A percentile compares a stretch with the other conserved stretches of the same genome.
These are phyloP conservation scores for Tilletia indica DNA, from an alignment of 1,284 basidiomycete genomes.

Conservation along the genomic window DNA sequence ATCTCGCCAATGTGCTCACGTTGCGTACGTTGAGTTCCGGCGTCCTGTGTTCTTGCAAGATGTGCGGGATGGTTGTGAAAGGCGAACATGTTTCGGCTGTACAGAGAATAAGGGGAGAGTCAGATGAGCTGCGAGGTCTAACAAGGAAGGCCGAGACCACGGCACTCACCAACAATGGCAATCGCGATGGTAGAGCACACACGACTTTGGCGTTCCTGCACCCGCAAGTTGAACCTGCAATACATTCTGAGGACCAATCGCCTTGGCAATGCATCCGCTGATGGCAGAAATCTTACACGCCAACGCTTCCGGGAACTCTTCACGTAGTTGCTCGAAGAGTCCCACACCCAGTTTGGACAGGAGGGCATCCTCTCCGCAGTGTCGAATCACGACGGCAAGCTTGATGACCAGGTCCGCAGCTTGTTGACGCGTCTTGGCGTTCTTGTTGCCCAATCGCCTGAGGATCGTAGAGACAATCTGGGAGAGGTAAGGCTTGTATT, in stretches of 20 bases:
- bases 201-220: conserved; percentile 97
- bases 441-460: conserved; percentile 99
- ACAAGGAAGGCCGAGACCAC: neutral
- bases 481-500: conserved; percentile 95
- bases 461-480: conserved; percentile 99
- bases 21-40: conserved; percentile 94
- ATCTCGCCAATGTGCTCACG: conserved; percentile 99
- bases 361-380: conserved; percentile 93
- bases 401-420: conserved; percentile 94
- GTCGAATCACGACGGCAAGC: conserved; percentile 95
- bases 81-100: conserved; percentile 89
- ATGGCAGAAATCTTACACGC: conserved; percentile 96
- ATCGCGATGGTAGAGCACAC: conserved; percentile 99
- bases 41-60: conserved; percentile 97
- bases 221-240: conserved; percentile 92
- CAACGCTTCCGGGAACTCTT: conserved; percentile 97
- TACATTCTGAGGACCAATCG: conserved; percentile 97
- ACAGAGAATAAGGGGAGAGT: neutral
- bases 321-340: conserved; percentile 95
- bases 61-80: conserved; percentile 98
- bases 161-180: conserved; percentile 56
- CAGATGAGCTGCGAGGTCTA: too few species aligned
- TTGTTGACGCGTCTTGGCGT: conserved; percentile 96
- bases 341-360: conserved; percentile 95
- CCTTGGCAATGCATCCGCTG: conserved; percentile 98